Evolutionary conservation across 495 filamentous ascomycete genomes (phyloP).

Genomic region (Staphylotrichum tortipilum): DNA sequence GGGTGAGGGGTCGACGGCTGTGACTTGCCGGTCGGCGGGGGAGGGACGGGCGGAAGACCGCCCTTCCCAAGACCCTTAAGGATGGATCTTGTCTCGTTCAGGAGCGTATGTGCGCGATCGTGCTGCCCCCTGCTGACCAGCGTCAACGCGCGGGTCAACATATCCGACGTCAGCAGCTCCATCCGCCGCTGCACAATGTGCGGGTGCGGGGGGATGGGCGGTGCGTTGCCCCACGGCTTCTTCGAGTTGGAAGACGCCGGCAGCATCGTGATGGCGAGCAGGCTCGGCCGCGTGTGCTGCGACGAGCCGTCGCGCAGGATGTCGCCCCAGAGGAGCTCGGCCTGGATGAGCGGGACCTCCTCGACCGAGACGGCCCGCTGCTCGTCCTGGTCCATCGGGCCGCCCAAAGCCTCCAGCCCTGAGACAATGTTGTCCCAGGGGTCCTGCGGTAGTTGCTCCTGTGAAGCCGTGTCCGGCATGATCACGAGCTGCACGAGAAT

Average conservation of each 20-base stretch:
- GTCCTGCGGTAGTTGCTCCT: constrained; percentile 83
- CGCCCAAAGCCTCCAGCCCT: constrained; percentile 89
- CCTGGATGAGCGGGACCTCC: constrained; percentile 91
- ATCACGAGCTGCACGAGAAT: constrained; percentile 94
- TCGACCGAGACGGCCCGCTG: constrained; percentile 78
- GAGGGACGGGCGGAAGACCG: constrained; percentile 76
- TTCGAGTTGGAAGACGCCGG: constrained; percentile 60
- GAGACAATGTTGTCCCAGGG: constrained; percentile 97
- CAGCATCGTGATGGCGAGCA: constrained; percentile 98
- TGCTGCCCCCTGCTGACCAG: constrained; percentile 87
- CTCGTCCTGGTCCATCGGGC: constrained; percentile 80
- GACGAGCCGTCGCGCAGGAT: constrained; percentile 85
- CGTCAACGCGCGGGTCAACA: constrained; percentile 87
- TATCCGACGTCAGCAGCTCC: constrained; percentile 96
- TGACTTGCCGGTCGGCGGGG: constrained; percentile 30
- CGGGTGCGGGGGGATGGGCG: constrained; percentile 91
- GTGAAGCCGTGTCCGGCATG: constrained; percentile 74
- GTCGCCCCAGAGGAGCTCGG: constrained; percentile 88
- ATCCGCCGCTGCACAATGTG: constrained; percentile 94
- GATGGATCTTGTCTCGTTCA: constrained; percentile 90
- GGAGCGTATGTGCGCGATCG: constrained; percentile 82
- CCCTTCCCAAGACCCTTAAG: constrained; percentile 94
- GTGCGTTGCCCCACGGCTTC: constrained; percentile 53
- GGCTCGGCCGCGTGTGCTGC: constrained; percentile 78
- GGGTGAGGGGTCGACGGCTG: constrained; percentile 41